phyloP scores from a whole-genome alignment of 306 rosid species.

The Datisca glomerata region DNA sequence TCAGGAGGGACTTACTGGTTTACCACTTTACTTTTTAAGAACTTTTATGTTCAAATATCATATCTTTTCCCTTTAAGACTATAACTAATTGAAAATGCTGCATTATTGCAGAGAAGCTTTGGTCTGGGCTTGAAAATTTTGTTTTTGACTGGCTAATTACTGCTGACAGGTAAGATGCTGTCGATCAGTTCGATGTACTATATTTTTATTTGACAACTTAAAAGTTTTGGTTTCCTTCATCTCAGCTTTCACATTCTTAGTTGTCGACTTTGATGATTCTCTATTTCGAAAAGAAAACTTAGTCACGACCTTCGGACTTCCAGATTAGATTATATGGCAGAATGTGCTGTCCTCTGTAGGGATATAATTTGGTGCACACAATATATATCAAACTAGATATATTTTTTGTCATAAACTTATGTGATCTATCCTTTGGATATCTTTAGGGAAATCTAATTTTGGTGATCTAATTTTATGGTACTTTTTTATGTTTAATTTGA shows the following conservation, averaged over 20 bases:
- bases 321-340: no score
- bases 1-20: conserved; percentile 97
- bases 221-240: neutral
- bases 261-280: no score
- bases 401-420: no score
- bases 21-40: conserved; percentile 1
- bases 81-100: neutral
- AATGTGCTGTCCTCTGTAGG: no score
- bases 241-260: neutral
- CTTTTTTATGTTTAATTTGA: no score
- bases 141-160: conserved; percentile 98
- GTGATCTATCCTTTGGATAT: no score
- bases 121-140: conserved; percentile 99
- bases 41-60: conserved; percentile 4
- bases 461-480: no score
- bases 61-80: conserved; percentile 1
- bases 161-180: conserved; percentile 73
- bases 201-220: neutral
- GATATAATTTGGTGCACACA: no score
- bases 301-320: no score
- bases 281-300: no score
- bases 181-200: conserved; percentile 11
- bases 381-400: no score
- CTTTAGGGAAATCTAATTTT: no score
- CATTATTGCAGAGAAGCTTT: conserved; percentile 73